A percentile compares a stretch with the other conserved stretches of the same genome.
Evolutionary conservation across 768 basidiomycete genomes (phyloP).

Genomic region (Lentinus brumalis): DNA sequence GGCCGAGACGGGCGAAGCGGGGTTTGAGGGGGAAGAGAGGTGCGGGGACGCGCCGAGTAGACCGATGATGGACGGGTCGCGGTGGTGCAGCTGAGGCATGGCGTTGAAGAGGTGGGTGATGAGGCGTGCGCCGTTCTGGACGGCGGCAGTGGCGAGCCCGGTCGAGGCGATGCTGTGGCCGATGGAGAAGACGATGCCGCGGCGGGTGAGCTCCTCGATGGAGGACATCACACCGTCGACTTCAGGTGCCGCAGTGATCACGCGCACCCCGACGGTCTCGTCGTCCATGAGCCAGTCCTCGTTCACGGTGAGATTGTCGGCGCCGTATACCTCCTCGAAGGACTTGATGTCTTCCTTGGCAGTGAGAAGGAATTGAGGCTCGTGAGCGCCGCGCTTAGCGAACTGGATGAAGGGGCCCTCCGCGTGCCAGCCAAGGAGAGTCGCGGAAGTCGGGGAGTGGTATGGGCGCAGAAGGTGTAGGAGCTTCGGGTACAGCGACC

Average conservation of each 20-base stretch:
- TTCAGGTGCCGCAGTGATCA: constrained; percentile 89
- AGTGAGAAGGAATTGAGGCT: constrained; percentile 60
- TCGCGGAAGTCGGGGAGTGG: constrained; percentile 64
- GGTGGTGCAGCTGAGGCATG: constrained; percentile 88
- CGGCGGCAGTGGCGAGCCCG: constrained; percentile 68
- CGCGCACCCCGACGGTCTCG: constrained; percentile 57
- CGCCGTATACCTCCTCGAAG: constrained; percentile 76
- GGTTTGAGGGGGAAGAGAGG: constrained; percentile 41
- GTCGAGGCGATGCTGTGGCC: constrained; percentile 86
- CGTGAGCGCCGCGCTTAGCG: constrained; percentile 84
- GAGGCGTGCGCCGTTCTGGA: constrained; percentile 73
- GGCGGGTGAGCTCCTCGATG: constrained; percentile 56
- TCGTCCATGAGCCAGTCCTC: constrained; percentile 69
- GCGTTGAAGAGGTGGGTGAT: constrained; percentile 95
- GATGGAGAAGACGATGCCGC: constrained; percentile 80
- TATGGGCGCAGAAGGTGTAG: constrained; percentile 69
- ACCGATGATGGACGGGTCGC: constrained; percentile 91
- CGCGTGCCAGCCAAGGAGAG: constrained; percentile 85
- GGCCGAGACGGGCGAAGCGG: constrained; percentile 20
- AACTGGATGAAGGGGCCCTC: constrained; percentile 89
- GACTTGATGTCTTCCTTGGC: constrained; percentile 65
- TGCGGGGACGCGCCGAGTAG: constrained; percentile 78
- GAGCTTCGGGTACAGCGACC: constrained; percentile 70
- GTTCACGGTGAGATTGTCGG: constrained; percentile 57
- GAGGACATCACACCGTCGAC: constrained; percentile 78